Percentiles rank a stretch among this genome's conserved stretches.
These are phyloP conservation scores for Tuber microsphaerosporum DNA, from an alignment of 495 filamentous ascomycete genomes.

Conservation along the genomic window DNA sequence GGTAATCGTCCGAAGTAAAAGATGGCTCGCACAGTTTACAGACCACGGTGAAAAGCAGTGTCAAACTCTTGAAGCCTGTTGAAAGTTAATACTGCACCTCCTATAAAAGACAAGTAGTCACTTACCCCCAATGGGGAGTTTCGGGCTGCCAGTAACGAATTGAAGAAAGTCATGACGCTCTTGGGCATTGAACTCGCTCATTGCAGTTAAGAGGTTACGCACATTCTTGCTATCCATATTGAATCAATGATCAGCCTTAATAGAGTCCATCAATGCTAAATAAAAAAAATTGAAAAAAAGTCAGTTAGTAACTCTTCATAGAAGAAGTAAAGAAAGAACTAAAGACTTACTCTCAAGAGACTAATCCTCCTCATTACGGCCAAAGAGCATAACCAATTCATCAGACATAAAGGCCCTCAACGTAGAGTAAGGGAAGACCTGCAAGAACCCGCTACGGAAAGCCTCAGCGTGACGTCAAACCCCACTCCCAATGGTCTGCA, in stretches of 20 bases:
- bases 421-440: constrained; percentile 91
- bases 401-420: constrained; percentile 90
- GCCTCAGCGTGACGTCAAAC: constrained; percentile 85
- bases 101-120: constrained; percentile 13
- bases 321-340: neutral
- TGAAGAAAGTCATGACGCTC: constrained; percentile 93
- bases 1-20: constrained; percentile 89
- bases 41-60: constrained; percentile 96
- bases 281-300: neutral
- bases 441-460: constrained; percentile 85
- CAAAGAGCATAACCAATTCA: constrained; percentile 95
- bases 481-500: constrained; percentile 78
- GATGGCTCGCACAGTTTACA: constrained; percentile 95
- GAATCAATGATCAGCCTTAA: constrained; percentile 99
- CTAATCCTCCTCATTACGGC: constrained; percentile 93
- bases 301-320: constrained; percentile 16
- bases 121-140: constrained; percentile 95
- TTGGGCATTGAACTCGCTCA: constrained; percentile 73
- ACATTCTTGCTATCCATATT: constrained; percentile 99
- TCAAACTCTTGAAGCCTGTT: constrained; percentile 89
- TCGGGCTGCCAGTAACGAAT: constrained; percentile 96
- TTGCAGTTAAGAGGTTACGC: constrained; percentile 85
- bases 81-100: constrained; percentile 22
- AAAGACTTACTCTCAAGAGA: constrained; percentile 77
- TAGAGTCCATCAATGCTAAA: constrained; percentile 86